Evolutionary conservation across 768 basidiomycete species (phyloP).

Genomic region (Mrakia blollopis): DNA sequence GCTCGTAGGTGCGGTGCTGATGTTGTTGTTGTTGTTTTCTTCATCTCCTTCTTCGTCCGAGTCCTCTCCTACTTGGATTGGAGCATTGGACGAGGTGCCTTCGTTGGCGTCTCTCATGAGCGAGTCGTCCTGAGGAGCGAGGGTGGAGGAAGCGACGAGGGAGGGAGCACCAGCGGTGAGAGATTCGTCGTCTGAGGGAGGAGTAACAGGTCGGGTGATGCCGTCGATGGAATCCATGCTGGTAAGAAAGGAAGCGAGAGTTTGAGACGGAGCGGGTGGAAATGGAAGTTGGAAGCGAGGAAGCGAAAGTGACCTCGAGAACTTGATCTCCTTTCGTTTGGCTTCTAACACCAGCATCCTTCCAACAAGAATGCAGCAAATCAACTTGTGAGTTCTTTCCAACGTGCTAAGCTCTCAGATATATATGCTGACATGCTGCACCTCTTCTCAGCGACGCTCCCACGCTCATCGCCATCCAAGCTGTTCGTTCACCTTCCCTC

Average conservation of each 20-base stretch:
- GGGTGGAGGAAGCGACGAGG: neutral
- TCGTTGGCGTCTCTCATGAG: neutral
- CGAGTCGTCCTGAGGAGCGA: neutral
- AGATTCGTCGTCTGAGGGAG: neutral
- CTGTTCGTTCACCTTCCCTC: neutral
- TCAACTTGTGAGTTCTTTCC: neutral
- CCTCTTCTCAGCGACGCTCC: neutral
- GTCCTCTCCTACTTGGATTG: neutral
- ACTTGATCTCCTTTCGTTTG: neutral
- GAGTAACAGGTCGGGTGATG: neutral
- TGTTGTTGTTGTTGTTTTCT: neutral
- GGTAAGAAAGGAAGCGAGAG: neutral
- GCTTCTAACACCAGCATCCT: neutral
- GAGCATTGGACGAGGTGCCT: neutral
- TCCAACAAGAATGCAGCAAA: neutral
- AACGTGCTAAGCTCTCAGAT: neutral
- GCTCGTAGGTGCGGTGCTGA: neutral
- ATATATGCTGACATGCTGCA: neutral
- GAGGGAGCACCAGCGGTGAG: neutral
- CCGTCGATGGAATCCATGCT: neutral
- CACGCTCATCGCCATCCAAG: conserved; percentile 1
- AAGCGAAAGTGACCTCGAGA: neutral
- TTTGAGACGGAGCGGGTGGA: neutral
- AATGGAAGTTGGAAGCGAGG: neutral
- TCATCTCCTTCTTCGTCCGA: neutral